phyloP scores from a whole-genome alignment of 805 yeast genomes.

The Maudiozyma saulgeensis region DNA sequence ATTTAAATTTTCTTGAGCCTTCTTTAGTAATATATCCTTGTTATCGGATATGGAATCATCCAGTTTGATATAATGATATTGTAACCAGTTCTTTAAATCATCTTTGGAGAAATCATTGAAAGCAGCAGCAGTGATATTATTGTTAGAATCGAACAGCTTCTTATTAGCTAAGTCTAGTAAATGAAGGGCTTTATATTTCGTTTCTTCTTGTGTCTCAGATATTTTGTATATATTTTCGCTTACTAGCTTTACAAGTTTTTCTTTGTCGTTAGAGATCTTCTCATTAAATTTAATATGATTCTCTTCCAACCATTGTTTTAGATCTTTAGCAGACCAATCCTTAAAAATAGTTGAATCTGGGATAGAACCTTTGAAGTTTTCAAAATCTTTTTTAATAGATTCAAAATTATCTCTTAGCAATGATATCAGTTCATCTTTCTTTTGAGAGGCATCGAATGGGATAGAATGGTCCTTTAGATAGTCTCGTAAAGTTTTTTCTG shows the following conservation, averaged over 20 bases:
- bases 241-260: slow-evolving; percentile 37
- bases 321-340: slow-evolving; percentile 29
- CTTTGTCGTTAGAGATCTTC: slow-evolving; percentile 28
- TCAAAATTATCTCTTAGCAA: slow-evolving; percentile 5
- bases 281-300: slow-evolving; percentile 33
- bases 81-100: slow-evolving; percentile 48
- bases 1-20: slow-evolving; percentile 30
- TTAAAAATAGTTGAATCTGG: slow-evolving; percentile 31
- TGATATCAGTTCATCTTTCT: slow-evolving; percentile 37
- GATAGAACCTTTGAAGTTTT: slow-evolving; percentile 33
- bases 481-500: slow-evolving; percentile 35
- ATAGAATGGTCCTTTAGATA: slow-evolving; percentile 43
- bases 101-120: slow-evolving; percentile 45
- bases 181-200: slow-evolving; percentile 33
- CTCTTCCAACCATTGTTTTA: slow-evolving; percentile 41
- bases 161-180: slow-evolving; percentile 32
- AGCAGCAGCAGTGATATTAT: slow-evolving; percentile 34
- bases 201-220: slow-evolving; percentile 31
- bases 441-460: slow-evolving; percentile 29
- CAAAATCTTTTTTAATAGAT: slow-evolving; percentile 31
- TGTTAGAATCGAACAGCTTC: slow-evolving; percentile 32
- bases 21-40: slow-evolving; percentile 29
- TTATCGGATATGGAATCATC: slow-evolving; percentile 28
- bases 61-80: slow-evolving; percentile 34
- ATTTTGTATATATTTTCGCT: slow-evolving; percentile 34